phyloP scores from a whole-genome alignment of 2,329 filamentous ascomycete species.

The Botryotinia convoluta region DNA sequence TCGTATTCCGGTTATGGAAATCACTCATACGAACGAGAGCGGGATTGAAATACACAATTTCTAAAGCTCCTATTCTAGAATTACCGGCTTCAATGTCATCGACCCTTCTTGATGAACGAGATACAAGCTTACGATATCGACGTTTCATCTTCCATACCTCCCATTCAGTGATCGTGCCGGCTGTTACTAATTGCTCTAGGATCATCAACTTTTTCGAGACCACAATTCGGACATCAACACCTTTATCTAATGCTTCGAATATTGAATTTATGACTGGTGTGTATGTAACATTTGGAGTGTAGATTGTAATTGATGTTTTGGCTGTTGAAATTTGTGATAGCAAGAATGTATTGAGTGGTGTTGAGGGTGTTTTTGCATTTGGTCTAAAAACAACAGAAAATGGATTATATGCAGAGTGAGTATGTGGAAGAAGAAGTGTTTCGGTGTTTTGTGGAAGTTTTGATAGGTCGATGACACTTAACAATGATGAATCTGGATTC shows the following conservation, averaged over 20 bases:
- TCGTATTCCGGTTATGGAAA: background rate
- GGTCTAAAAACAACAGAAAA: slow-evolving; percentile 44
- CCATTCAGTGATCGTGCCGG: slow-evolving; percentile 68
- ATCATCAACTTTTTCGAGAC: slow-evolving; percentile 71
- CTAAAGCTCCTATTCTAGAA: slow-evolving; percentile 28
- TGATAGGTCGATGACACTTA: slow-evolving; percentile 42
- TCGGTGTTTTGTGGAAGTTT: background rate
- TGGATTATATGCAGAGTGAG: slow-evolving; percentile 22
- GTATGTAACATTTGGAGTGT: slow-evolving; percentile 77
- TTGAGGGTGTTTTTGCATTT: slow-evolving; percentile 67
- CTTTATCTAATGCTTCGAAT: slow-evolving; percentile 58
- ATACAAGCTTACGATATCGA: slow-evolving; percentile 46
- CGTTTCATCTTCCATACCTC: slow-evolving; percentile 60
- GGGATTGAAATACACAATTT: slow-evolving; percentile 35
- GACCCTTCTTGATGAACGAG: slow-evolving; percentile 15
- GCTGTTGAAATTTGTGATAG: background rate
- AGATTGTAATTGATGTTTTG: slow-evolving; percentile 63
- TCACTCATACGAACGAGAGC: background rate
- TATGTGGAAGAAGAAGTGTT: slow-evolving; percentile 23
- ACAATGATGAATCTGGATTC: slow-evolving; percentile 39
- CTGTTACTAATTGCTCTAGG: slow-evolving; percentile 76
- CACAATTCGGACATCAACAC: slow-evolving; percentile 65
- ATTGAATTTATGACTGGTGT: slow-evolving; percentile 61
- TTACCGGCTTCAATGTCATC: slow-evolving; percentile 6
- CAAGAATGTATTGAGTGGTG: slow-evolving; percentile 45